Base-by-base conservation (phyloP, 1,284 basidiomycete species). In the Takashimella tepidaria region DNA sequence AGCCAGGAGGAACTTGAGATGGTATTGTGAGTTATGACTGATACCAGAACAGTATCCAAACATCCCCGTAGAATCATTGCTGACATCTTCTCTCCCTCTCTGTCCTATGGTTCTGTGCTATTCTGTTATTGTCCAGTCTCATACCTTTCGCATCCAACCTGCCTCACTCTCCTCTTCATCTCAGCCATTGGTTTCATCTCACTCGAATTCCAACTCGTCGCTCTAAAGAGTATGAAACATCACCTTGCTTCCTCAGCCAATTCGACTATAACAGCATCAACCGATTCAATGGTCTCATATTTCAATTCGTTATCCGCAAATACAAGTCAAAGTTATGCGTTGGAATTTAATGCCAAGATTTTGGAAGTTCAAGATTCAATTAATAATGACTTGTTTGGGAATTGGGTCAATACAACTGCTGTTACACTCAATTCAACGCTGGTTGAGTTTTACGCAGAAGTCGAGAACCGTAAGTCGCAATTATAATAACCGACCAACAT, bases 361-460 rank as follows among this genome's bases (percentile, higher is more conserved):
- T 78, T 82, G 42, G 64, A 65, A 23, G 80, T 89, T 49, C 87
- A 97, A 73, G 77, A 78, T 37, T 81, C 83, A 11, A 83, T 98
- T 72, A 91, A 98, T 72, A 76, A 88, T 37, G 87, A 89, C 16
- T 74, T 97, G 44, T 95, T 98, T 58, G 87, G 89, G 16, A 53
- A 54, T 1, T 98, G 92, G 93, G 85, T 98, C 49, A 91, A 96
- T 66, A 82, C 80, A n/a, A 96, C 93, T 1, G 93, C 91, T 0
- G 83, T 83, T 4, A 86, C 86, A 5, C 82, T 98, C 60, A 98
- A 98, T 55, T 55, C 64, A 13, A 80, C 79, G 0, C 62, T 81
- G 22, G 77, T 76, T 24, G 70, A 76, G 37, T 80, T 81, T 51
- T 77, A 80, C 56, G 68, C 70, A 53, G 77, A 74, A 8, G 62